phyloP scores from a whole-genome alignment of 441 rosid species.

The Erodium trifolium region DNA sequence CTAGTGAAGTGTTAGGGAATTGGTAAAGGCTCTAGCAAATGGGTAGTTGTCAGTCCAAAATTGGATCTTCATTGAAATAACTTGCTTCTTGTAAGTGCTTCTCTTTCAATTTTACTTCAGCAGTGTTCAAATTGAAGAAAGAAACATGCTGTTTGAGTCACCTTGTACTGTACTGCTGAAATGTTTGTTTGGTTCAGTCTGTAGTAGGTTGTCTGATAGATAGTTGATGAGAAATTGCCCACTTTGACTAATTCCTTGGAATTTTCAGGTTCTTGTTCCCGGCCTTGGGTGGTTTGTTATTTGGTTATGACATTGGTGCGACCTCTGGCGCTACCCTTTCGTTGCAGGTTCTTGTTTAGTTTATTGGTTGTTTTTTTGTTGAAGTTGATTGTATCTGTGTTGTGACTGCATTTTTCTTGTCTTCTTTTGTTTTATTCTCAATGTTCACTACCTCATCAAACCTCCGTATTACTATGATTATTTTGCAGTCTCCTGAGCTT shows the following conservation, averaged over 20 bases:
- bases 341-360: slow-evolving; percentile 49
- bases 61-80: neutral
- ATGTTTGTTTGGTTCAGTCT: neutral
- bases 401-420: too few relatives aligned
- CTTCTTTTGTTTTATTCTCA: neutral
- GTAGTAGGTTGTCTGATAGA: neutral
- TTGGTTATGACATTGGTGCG: slow-evolving; percentile 97
- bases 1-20: neutral
- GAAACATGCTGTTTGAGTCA: neutral
- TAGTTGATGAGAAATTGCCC: neutral
- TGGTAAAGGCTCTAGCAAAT: neutral
- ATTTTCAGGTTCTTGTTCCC: slow-evolving; percentile 77
- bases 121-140: neutral
- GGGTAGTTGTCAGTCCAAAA: neutral
- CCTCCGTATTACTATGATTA: slow-evolving; percentile 18
- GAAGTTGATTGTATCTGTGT: neutral
- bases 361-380: slow-evolving; percentile 9
- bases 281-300: slow-evolving; percentile 80
- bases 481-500: slow-evolving; percentile 61
- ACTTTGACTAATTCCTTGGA: slow-evolving; percentile 2
- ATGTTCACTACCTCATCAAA: neutral
- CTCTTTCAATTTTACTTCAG: neutral
- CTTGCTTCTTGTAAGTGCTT: neutral
- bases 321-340: slow-evolving; percentile 89
- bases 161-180: neutral